Percentiles rank a stretch among this genome's conserved stretches.
phyloP scores from a whole-genome alignment of 2,329 filamentous ascomycete genomes.

The Fusarium multiceps region DNA sequence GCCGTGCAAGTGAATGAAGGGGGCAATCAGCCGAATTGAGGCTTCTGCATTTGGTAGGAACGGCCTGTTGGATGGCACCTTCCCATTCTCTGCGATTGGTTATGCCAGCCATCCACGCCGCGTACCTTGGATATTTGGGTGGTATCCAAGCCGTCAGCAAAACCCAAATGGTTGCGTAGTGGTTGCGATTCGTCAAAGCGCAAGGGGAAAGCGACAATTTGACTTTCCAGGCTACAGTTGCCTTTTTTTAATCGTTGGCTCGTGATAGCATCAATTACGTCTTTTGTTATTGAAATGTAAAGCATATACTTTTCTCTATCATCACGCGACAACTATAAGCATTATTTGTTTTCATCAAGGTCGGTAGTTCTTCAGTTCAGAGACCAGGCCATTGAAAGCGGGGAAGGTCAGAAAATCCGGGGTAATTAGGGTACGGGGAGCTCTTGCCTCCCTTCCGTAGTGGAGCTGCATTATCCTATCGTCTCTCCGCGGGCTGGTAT shows the following conservation, averaged over 20 bases:
- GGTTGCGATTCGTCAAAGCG: constrained; percentile 39
- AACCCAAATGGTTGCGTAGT: constrained; percentile 27
- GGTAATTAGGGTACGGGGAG: constrained; percentile 43
- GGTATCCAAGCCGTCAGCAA: constrained; percentile 33
- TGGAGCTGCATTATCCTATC: constrained; percentile 33
- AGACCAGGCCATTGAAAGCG: constrained; percentile 27
- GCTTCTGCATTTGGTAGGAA: constrained; percentile 40
- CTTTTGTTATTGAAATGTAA: not conserved
- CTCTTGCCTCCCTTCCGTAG: constrained; percentile 34
- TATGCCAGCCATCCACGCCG: constrained; percentile 24
- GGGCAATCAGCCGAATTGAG: constrained; percentile 35
- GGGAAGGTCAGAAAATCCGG: constrained; percentile 45
- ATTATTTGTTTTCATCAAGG: constrained; percentile 8
- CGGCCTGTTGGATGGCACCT: constrained; percentile 37
- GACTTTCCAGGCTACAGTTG: constrained; percentile 6
- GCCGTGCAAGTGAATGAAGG: constrained; percentile 35
- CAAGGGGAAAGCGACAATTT: constrained; percentile 22
- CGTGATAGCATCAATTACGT: not conserved
- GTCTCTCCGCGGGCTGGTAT: constrained; percentile 10
- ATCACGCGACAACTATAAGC: constrained; percentile 24
- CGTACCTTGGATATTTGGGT: constrained; percentile 27
- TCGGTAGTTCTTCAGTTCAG: constrained; percentile 35
- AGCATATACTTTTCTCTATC: not conserved
- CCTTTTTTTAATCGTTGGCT: not conserved
- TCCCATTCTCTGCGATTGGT: constrained; percentile 34